Base-by-base conservation (phyloP, 192 early-diverging fungal species). In the Dispira parvispora region DNA sequence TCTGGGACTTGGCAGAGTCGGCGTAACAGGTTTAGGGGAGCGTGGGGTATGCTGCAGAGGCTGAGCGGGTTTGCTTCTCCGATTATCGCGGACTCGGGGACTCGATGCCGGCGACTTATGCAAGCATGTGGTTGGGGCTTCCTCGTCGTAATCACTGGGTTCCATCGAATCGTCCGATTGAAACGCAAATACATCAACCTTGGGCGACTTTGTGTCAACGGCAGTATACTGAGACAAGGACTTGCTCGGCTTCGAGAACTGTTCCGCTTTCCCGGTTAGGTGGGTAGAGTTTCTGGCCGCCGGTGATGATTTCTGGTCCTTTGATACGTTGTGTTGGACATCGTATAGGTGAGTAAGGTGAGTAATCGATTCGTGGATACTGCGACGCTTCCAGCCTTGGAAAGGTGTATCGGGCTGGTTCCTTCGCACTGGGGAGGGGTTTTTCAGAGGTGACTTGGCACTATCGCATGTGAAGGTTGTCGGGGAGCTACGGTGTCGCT, bases 311-410 rank as follows among this genome's bases (percentile, higher is more conserved):
- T 38, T 38, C 1, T 38, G 32, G 32, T 38, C 32, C 32, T 6
- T 38, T 38, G 32, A 38, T 38, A 38, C 32, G 6, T 38, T 38
- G 6, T 44, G 28, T n/a, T n/a, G n/a, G n/a, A 12, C 12, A 20
- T 61, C 58, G 28, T 61, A 61, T 21, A 61, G 43, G 18, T 43
- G 28, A 12, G 58, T 61, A 1, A 61, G n/a, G 8, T 61, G 58
- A 25, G 58, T 42, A 61, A 61, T 61, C 18, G 58, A 61, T 44
- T 61, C 58, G 42, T 44, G 58, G n/a, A 61, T 43, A 21, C 58
- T 61, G 43, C 58, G 58, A 21, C 42, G 58, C 6, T 44, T 42
- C 58, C 58, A 61, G 4, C 28, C 43, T 20, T 26, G 50, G 50
- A 25, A 26, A 52, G 50, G 10, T 11, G 50, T 9, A 9, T 2